Evolutionary conservation across 306 rosid species (phyloP).

Genomic region (Begonia masoniana): DNA sequence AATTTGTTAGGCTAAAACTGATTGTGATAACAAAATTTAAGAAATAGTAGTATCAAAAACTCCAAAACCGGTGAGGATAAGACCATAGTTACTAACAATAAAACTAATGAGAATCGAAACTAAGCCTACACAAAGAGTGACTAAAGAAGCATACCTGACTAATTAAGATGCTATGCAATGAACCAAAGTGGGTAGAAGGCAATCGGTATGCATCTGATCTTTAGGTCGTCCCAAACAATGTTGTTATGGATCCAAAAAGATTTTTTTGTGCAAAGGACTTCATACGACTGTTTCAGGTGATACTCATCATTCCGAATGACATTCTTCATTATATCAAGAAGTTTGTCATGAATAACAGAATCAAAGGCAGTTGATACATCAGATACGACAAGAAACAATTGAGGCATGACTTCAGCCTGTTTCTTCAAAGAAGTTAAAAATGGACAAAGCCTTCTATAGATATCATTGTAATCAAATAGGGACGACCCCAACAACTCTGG

Average conservation of each 20-base stretch:
- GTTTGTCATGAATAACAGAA: conserved; percentile 64
- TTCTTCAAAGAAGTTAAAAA: conserved; percentile 39
- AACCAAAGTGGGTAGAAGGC: conserved; percentile 16
- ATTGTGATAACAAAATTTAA: too few relatives aligned
- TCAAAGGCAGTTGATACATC: conserved; percentile 85
- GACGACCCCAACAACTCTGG: conserved; percentile 76
- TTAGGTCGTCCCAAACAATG: conserved; percentile 22
- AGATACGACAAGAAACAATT: conserved; percentile 47
- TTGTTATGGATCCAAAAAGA: conserved; percentile 55
- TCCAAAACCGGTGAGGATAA: too few relatives aligned
- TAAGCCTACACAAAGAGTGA: background rate
- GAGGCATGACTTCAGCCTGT: conserved; percentile 23
- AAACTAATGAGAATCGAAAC: background rate
- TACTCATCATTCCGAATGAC: conserved; percentile 34
- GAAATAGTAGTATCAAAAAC: too few relatives aligned
- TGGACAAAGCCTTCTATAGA: conserved; percentile 50
- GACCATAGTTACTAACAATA: background rate
- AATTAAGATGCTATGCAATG: conserved; percentile 38
- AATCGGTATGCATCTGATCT: conserved; percentile 16
- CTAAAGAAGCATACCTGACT: conserved; percentile 36
- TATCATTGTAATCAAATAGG: conserved; percentile 80
- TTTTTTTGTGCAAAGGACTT: conserved; percentile 44
- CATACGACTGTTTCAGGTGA: conserved; percentile 34
- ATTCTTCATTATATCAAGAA: conserved; percentile 44
- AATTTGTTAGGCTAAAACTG: too few relatives aligned